Evolutionary conservation across 2,329 filamentous ascomycete genomes (phyloP).

Genomic region (Stemphylium vesicarium): DNA sequence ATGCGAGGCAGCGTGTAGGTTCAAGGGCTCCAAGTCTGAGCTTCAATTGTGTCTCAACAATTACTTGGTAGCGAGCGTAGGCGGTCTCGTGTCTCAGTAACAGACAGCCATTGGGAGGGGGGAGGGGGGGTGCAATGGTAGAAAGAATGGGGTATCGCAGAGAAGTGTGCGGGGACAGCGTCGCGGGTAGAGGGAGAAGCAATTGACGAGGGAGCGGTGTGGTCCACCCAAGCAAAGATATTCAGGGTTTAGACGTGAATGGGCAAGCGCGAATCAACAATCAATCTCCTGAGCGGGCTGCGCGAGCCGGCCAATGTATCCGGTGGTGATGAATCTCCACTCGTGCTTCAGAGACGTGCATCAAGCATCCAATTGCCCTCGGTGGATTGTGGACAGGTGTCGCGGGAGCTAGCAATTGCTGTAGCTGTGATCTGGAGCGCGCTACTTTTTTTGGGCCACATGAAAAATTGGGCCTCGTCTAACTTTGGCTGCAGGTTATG

Average conservation of each 20-base stretch:
- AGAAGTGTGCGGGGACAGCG: slow-evolving; percentile 22
- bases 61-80: slow-evolving; percentile 20
- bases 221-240: slow-evolving; percentile 26
- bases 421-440: slow-evolving; percentile 26
- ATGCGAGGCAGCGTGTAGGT: slow-evolving; percentile 1
- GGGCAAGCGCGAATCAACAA: slow-evolving; percentile 33
- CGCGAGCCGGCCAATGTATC: slow-evolving; percentile 2
- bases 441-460: slow-evolving; percentile 6
- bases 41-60: not conserved
- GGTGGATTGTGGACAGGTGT: slow-evolving; percentile 24
- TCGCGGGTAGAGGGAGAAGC: slow-evolving; percentile 21
- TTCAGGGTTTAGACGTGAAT: slow-evolving; percentile 34
- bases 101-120: slow-evolving; percentile 20
- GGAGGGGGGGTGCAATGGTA: slow-evolving; percentile 15
- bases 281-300: slow-evolving; percentile 11
- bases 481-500: slow-evolving; percentile 14
- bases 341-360: not conserved
- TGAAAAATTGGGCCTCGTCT: slow-evolving; percentile 24
- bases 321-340: not conserved
- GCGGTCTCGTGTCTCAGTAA: slow-evolving; percentile 24
- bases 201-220: slow-evolving; percentile 41
- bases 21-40: not conserved
- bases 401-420: slow-evolving; percentile 27
- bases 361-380: slow-evolving; percentile 3
- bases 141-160: slow-evolving; percentile 20